Evolutionary conservation across 1,284 basidiomycete genomes (phyloP), one percentile per base, ranked within the genome.

Genomic region (Microbotryum lychnidis-dioicae): DNA sequence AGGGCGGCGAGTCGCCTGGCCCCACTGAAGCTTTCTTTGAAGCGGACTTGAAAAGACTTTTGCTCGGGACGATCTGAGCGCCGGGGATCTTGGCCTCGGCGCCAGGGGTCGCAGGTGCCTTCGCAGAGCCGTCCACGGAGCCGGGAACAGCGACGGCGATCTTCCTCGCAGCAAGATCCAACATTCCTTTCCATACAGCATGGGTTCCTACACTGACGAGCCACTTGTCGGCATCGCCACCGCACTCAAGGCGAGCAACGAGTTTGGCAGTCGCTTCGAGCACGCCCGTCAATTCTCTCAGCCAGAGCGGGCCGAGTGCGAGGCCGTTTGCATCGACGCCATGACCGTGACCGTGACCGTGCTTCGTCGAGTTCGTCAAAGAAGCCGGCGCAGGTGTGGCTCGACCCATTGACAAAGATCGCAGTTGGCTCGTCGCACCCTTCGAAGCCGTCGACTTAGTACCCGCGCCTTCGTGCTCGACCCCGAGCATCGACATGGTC

Each of bases 171-270:
- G 58, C 49, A 42, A 62, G 59, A n/a, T 57, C 58, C 25, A 72
- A 58, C 69, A 72, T 67, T 52, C 65, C 69, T 54, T 72, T 72
- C 70, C 70, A 72, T 2, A 62, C 59, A 7, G 62, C 61, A 37
- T 61, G 58, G n/a, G 65, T 69, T 8, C 60, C 70, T 45, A 72
- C 53, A 25, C 62, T 58, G n/a, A 70, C 71, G 46, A 69, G 60
- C 71, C 71, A 72, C 57, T 66, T 62, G 60, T 70, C 69, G 44
- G 64, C 63, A 48, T 67, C 62, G n/a, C 49, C 37, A 33, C 66
- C 66, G 33, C 65, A 65, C 31, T 63, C 64, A 51, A 72, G 62
- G 20, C 65, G 53, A 10, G 54, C 50, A 45, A 72, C 62, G 49
- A 70, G 54, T 42, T 56, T 50, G 16, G 55, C 64, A 18, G 63